Evolutionary conservation across 208 protist species (phyloP).

Genomic region (Wallacemonas sp.): DNA sequence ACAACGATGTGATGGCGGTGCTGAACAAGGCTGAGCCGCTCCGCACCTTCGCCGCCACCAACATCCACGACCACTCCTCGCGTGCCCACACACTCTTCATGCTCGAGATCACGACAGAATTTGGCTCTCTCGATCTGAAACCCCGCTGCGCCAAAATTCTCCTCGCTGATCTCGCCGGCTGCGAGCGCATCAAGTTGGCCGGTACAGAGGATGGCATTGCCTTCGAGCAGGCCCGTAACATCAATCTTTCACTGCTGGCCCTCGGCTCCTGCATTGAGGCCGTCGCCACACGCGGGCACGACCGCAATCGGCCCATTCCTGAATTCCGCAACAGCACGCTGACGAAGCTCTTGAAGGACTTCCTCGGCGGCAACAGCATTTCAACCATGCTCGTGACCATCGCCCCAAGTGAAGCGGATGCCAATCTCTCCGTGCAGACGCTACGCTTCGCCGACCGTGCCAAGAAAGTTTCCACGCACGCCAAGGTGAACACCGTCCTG

Average conservation of each 20-base stretch:
- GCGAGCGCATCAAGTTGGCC: constrained; percentile 78
- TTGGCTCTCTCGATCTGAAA: constrained; percentile 50
- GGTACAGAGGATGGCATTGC: constrained; percentile 64
- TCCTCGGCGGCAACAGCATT: constrained; percentile 83
- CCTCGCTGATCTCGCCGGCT: constrained; percentile 82
- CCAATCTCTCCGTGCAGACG: constrained; percentile 81
- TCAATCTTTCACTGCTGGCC: constrained; percentile 81
- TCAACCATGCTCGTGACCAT: constrained; percentile 84
- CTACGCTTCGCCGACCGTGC: constrained; percentile 87
- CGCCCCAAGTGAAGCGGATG: constrained; percentile 58
- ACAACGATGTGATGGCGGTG: constrained; percentile 82
- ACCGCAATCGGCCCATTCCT: constrained; percentile 40
- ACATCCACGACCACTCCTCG: constrained; percentile 82
- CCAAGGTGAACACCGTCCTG: constrained; percentile 77
- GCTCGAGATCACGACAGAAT: constrained; percentile 69
- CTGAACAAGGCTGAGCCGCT: constrained; percentile 82
- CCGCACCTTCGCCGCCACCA: constrained; percentile 89
- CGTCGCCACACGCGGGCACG: constrained; percentile 48
- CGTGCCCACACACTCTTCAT: constrained; percentile 85
- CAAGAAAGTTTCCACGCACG: constrained; percentile 79
- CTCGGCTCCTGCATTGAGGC: constrained; percentile 84
- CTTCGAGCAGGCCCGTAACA: constrained; percentile 85
- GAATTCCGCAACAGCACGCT: constrained; percentile 87
- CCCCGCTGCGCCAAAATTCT: constrained; percentile 69
- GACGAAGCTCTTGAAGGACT: constrained; percentile 88